Evolutionary conservation across 352 stramenopile genomes (phyloP).

Genomic region (Globisporangium viniferum): DNA sequence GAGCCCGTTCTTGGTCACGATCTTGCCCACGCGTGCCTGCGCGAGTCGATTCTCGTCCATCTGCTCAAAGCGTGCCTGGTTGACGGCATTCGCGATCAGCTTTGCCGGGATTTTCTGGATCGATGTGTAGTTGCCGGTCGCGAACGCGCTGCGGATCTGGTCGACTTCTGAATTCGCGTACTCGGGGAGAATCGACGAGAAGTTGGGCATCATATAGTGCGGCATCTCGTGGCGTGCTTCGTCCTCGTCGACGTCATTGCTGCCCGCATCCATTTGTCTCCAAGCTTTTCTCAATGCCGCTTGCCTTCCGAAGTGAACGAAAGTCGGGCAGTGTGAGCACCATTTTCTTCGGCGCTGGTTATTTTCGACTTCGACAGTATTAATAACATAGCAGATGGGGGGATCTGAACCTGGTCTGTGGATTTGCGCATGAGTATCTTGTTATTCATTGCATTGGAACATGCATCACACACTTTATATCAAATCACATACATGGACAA

Average conservation of each 20-base stretch:
- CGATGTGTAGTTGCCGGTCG: constrained; percentile 57
- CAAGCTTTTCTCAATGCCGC: background rate
- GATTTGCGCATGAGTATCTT: background rate
- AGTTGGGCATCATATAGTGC: constrained; percentile 82
- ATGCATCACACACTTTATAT: constrained; percentile 5
- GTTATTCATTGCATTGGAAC: constrained; percentile 6
- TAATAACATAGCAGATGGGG: constrained; percentile 3
- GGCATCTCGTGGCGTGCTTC: constrained; percentile 24
- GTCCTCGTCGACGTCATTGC: constrained; percentile 10
- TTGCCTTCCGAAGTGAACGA: background rate
- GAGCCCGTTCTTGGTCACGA: constrained; percentile 60
- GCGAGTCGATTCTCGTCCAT: constrained; percentile 77
- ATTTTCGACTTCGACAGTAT: background rate
- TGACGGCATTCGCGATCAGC: constrained; percentile 57
- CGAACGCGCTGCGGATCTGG: constrained; percentile 75
- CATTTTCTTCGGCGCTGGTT: background rate
- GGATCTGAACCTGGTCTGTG: background rate
- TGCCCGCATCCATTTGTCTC: constrained; percentile 12
- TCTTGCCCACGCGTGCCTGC: constrained; percentile 34
- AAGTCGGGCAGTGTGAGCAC: background rate
- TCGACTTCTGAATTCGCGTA: constrained; percentile 77
- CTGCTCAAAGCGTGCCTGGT: constrained; percentile 60
- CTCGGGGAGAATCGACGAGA: constrained; percentile 74
- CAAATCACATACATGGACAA: constrained; percentile 7
- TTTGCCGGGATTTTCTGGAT: constrained; percentile 61